Evolutionary conservation across 2,329 filamentous ascomycete species (phyloP).

Genomic region (Colletotrichum camelliae): DNA sequence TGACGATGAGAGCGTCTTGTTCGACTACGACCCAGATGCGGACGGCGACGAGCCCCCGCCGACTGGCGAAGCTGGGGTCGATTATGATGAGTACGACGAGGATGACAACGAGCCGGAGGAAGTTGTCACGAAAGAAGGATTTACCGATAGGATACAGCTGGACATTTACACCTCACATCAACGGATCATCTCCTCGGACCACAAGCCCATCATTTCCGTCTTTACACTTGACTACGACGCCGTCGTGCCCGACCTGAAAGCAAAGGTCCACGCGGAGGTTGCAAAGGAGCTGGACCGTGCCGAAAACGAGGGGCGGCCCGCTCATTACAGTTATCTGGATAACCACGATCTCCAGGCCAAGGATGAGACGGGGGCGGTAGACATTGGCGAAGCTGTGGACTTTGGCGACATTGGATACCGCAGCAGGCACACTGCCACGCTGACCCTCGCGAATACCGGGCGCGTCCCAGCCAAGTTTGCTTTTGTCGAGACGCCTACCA

Average conservation of each 20-base stretch:
- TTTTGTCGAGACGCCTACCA: conserved; percentile 75
- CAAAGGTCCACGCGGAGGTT: conserved; percentile 84
- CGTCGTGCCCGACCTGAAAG: conserved; percentile 83
- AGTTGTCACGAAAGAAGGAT: conserved; percentile 63
- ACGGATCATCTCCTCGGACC: conserved; percentile 88
- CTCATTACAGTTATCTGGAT: conserved; percentile 85
- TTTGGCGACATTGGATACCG: conserved; percentile 80
- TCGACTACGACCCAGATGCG: conserved; percentile 86
- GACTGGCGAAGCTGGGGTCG: conserved; percentile 49
- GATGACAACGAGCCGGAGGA: conserved; percentile 49
- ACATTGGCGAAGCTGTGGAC: conserved; percentile 67
- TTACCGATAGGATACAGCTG: conserved; percentile 57
- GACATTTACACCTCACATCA: conserved; percentile 87
- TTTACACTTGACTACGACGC: conserved; percentile 88
- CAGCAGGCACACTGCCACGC: conserved; percentile 65
- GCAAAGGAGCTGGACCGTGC: conserved; percentile 86
- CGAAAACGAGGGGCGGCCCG: conserved; percentile 90
- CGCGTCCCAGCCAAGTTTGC: conserved; percentile 79
- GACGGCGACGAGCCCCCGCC: conserved; percentile 59
- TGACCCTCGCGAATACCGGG: conserved; percentile 94
- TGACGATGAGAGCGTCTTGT: conserved; percentile 83
- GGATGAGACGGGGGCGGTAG: conserved; percentile 28
- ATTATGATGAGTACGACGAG: conserved; percentile 65
- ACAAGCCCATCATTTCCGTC: conserved; percentile 86
- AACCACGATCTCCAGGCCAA: conserved; percentile 39